Percentiles rank a stretch among this genome's conserved stretches.
Conservation (phyloP, 805 yeast species). For the Lachancea sp. region DNA sequence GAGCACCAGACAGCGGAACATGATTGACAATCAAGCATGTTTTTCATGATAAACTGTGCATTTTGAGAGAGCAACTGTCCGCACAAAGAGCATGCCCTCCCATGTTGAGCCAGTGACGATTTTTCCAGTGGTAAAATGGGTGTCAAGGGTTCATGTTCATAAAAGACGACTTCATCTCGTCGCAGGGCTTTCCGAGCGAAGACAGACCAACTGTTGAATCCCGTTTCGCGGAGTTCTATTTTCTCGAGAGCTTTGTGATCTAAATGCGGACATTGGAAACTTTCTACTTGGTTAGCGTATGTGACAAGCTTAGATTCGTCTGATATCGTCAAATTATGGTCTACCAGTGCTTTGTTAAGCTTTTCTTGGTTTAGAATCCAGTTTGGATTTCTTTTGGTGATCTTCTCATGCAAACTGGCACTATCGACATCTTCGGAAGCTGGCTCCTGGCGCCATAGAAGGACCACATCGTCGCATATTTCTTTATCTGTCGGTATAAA, state of each 20-base stretch:
- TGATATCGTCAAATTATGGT: conserved; percentile 46
- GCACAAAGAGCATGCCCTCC: conserved; percentile 70
- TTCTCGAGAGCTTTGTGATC: not conserved
- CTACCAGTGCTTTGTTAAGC: conserved; percentile 46
- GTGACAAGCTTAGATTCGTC: conserved; percentile 23
- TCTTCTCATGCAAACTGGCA: conserved; percentile 44
- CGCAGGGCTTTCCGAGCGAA: conserved; percentile 43
- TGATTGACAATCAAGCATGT: conserved; percentile 57
- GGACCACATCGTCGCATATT: conserved; percentile 53
- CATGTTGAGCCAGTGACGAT: conserved; percentile 47
- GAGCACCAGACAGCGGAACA: conserved; percentile 72
- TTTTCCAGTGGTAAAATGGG: conserved; percentile 65
- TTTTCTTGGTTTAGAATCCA: conserved; percentile 63
- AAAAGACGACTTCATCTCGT: conserved; percentile 52
- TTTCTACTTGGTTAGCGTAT: conserved; percentile 6
- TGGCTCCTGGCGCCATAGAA: conserved; percentile 64
- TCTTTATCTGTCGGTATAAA: conserved; percentile 52
- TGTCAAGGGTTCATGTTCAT: conserved; percentile 51
- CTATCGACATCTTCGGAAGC: conserved; percentile 51
- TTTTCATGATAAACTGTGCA: conserved; percentile 28
- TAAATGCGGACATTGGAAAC: not conserved
- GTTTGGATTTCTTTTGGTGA: conserved; percentile 46
- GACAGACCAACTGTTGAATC: conserved; percentile 30
- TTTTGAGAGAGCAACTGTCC: conserved; percentile 43
- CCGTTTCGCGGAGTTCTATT: conserved; percentile 1